Evolutionary conservation across 1,284 basidiomycete genomes (phyloP).

Genomic region (Tetrapyrgos nigripes): DNA sequence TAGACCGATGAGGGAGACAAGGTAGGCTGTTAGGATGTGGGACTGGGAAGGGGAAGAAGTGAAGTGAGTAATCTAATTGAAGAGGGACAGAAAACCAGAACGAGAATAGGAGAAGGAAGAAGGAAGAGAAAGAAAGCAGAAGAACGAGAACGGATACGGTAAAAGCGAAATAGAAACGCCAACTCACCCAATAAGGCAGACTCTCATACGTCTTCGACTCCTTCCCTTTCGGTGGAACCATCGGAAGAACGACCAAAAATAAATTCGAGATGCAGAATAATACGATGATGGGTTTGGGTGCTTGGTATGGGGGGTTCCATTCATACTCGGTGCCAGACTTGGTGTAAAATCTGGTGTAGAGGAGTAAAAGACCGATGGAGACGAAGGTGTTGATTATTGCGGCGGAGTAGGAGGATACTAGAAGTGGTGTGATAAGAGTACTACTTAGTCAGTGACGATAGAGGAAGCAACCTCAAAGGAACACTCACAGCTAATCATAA

Average conservation of each 20-base stretch:
- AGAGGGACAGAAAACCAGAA: not conserved
- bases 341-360: constrained; percentile 54
- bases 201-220: constrained; percentile 58
- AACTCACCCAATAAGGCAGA: constrained; percentile 70
- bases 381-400: constrained; percentile 65
- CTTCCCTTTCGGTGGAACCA: constrained; percentile 59
- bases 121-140: constrained; percentile 2
- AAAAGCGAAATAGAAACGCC: not conserved
- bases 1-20: constrained; percentile 57
- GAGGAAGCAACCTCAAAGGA: not conserved
- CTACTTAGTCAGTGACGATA: not conserved
- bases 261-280: constrained; percentile 70
- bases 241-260: constrained; percentile 62
- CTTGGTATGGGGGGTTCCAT: constrained; percentile 70
- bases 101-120: not conserved
- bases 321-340: constrained; percentile 45
- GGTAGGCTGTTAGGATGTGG: constrained; percentile 57
- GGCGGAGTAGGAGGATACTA: constrained; percentile 61
- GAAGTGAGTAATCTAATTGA: not conserved
- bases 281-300: constrained; percentile 51
- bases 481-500: constrained; percentile 65
- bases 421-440: not conserved
- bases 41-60: constrained; percentile 43
- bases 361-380: constrained; percentile 62
- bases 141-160: not conserved